Evolutionary conservation across 1,284 basidiomycete genomes (phyloP).

Genomic region (Trametes versicolor): DNA sequence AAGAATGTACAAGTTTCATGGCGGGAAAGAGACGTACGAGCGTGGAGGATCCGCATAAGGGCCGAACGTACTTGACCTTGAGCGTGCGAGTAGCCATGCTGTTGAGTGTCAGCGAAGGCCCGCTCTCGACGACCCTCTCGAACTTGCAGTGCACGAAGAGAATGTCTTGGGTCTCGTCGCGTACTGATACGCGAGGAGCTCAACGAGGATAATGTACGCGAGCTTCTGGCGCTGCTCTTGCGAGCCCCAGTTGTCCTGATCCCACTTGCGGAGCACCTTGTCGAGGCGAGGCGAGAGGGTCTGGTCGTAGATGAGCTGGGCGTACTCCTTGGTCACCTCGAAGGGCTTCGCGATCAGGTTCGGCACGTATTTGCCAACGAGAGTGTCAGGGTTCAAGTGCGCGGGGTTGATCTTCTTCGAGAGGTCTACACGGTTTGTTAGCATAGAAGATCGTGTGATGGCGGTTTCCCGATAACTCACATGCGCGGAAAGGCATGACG

Average conservation of each 20-base stretch:
- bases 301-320: conserved; percentile 95
- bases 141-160: conserved; percentile 92
- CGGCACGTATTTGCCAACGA: conserved; percentile 95
- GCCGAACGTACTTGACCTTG: conserved; percentile 98
- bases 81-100: conserved; percentile 96
- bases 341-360: conserved; percentile 97
- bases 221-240: conserved; percentile 89
- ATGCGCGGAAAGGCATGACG: conserved; percentile 96
- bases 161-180: conserved; percentile 98
- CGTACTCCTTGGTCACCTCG: conserved; percentile 89
- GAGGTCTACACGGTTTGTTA: conserved; percentile 68
- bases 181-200: conserved; percentile 96
- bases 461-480: too few species aligned
- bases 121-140: conserved; percentile 95
- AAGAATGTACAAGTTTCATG: too few species aligned
- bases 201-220: conserved; percentile 95
- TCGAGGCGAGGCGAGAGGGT: conserved; percentile 94
- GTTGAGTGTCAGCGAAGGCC: conserved; percentile 95
- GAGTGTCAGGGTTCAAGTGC: conserved; percentile 91
- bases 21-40: too few species aligned
- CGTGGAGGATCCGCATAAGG: too few species aligned
- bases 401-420: conserved; percentile 97
- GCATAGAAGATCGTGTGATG: too few species aligned
- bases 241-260: conserved; percentile 89
- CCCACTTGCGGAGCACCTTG: conserved; percentile 94